Percentiles rank a stretch among this genome's conserved stretches.
phyloP scores from a whole-genome alignment of 2,329 filamentous ascomycete species.

The Westerdykella ornata region DNA sequence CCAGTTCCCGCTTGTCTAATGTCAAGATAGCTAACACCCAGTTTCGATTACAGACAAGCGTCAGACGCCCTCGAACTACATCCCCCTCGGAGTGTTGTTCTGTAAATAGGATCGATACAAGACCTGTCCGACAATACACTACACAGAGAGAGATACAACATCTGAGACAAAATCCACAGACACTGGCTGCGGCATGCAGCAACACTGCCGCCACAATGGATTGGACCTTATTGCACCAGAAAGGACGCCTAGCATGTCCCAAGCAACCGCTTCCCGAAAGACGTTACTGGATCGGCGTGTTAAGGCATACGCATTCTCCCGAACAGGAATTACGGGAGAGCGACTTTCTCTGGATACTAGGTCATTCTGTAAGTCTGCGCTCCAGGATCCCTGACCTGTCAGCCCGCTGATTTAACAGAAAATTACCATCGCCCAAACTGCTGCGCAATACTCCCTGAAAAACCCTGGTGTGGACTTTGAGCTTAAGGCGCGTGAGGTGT shows the following conservation, averaged over 20 bases:
- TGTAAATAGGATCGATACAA: too few species aligned
- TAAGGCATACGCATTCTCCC: conserved; percentile 16
- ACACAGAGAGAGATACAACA: too few species aligned
- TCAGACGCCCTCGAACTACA: too few species aligned
- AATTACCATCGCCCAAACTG: conserved; percentile 16
- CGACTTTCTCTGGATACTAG: conserved; percentile 36
- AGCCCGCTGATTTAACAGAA: conserved; percentile 11
- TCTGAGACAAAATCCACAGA: too few species aligned
- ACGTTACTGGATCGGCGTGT: conserved; percentile 33
- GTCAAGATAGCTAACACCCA: too few species aligned
- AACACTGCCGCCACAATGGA: conserved; percentile 9
- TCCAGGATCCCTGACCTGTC: neutral
- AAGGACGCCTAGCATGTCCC: conserved; percentile 14
- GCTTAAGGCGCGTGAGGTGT: conserved; percentile 4
- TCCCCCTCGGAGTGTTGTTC: too few species aligned
- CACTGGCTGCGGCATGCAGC: too few species aligned
- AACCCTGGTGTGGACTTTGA: conserved; percentile 8
- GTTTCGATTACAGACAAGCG: too few species aligned
- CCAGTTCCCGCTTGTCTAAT: too few species aligned
- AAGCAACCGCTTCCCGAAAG: conserved; percentile 13
- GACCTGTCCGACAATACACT: too few species aligned
- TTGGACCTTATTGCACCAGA: conserved; percentile 18
- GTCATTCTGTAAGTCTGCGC: conserved; percentile 20
- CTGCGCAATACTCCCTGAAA: conserved; percentile 10
- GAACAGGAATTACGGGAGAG: conserved; percentile 9